These are phyloP conservation scores for Podospora pseudocomata DNA, from an alignment of 495 filamentous ascomycete species.

Conservation along the genomic window DNA sequence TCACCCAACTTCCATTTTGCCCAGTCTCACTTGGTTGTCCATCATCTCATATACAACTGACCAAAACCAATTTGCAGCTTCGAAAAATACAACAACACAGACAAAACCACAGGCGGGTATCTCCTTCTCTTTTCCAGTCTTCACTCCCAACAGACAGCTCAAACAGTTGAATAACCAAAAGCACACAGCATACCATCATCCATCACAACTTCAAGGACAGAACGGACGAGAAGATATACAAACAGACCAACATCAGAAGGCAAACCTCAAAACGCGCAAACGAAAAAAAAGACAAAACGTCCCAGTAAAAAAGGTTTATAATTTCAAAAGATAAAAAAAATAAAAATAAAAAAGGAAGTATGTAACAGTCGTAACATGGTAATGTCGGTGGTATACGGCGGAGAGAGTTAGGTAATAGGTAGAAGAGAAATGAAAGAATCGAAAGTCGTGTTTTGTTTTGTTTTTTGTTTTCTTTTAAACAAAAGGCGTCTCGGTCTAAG, in stretches of 20 bases:
- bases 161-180: too few species aligned
- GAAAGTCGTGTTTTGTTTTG: background rate
- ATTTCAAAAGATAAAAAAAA: conserved; percentile 1
- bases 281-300: background rate
- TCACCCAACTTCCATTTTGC: background rate
- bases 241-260: background rate
- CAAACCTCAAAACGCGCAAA: background rate
- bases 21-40: background rate
- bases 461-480: background rate
- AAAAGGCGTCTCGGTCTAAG: background rate
- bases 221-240: background rate
- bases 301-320: conserved; percentile 4
- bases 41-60: background rate
- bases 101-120: background rate
- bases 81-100: background rate
- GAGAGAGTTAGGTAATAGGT: background rate
- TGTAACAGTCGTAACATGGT: background rate
- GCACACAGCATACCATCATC: background rate
- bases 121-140: background rate
- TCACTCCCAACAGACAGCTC: background rate
- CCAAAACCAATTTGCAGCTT: background rate
- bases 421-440: background rate
- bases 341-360: conserved; percentile 3
- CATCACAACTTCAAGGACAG: background rate
- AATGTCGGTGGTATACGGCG: background rate